These are phyloP conservation scores for Chalciporus chontae DNA, from an alignment of 768 basidiomycete genomes.

Conservation along the genomic window DNA sequence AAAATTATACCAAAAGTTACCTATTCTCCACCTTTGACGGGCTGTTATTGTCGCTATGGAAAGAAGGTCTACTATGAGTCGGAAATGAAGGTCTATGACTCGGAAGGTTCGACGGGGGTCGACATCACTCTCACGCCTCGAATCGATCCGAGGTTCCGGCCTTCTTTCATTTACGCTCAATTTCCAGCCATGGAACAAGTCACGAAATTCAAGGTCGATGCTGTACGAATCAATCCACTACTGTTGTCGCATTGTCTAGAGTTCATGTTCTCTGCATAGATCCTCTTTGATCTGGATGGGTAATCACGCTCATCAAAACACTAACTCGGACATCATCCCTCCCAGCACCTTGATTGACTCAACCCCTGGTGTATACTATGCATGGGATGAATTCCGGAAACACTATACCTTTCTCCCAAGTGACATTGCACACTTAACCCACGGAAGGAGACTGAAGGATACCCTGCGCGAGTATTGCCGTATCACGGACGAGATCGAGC, in stretches of 20 bases:
- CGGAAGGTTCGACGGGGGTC: too few relatives aligned
- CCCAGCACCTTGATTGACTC: constrained; percentile 74
- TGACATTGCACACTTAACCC: constrained; percentile 55
- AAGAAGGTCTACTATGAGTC: too few relatives aligned
- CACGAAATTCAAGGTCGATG: constrained; percentile 41
- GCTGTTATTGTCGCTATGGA: too few relatives aligned
- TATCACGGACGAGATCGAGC: constrained; percentile 51
- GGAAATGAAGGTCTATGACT: too few relatives aligned
- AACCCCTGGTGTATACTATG: constrained; percentile 75
- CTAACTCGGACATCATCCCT: constrained; percentile 5
- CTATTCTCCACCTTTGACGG: too few relatives aligned
- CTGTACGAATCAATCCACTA: constrained; percentile 38
- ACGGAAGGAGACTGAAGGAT: constrained; percentile 75
- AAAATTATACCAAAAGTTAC: background rate
- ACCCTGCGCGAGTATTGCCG: constrained; percentile 68
- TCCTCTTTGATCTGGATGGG: constrained; percentile 74
- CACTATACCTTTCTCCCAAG: constrained; percentile 55
- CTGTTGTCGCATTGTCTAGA: background rate
- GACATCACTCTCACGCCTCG: background rate
- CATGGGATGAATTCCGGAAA: constrained; percentile 68
- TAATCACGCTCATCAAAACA: constrained; percentile 25
- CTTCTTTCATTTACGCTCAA: background rate
- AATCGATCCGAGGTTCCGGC: background rate
- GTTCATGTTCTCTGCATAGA: constrained; percentile 34
- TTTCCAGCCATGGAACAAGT: constrained; percentile 22